A percentile compares a stretch with the other conserved stretches of the same genome.
Conservation (phyloP, 768 basidiomycete genomes). For the Clathrus columnatus region DNA sequence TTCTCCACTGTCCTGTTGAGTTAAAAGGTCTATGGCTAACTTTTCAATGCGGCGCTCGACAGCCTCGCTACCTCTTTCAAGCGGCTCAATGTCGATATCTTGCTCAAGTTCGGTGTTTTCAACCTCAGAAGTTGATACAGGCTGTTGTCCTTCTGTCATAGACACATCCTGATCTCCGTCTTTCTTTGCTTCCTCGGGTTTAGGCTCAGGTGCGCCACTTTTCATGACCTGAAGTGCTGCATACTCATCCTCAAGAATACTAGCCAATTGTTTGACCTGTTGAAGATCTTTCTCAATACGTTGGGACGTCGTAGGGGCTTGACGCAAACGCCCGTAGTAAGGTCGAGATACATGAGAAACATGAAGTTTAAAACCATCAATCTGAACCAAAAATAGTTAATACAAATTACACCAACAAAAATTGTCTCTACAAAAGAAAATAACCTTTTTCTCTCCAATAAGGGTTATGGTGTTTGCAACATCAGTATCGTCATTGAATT, state of each 20-base stretch:
- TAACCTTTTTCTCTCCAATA: constrained; percentile 78
- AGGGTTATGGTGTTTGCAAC: constrained; percentile 65
- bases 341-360: constrained; percentile 74
- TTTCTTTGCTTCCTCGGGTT: constrained; percentile 9
- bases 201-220: constrained; percentile 11
- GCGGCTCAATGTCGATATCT: constrained; percentile 36
- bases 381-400: constrained; percentile 35
- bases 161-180: constrained; percentile 22
- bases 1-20: constrained; percentile 36
- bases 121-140: constrained; percentile 29
- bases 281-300: constrained; percentile 74
- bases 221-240: constrained; percentile 40
- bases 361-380: constrained; percentile 91
- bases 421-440: constrained; percentile 14
- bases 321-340: constrained; percentile 68
- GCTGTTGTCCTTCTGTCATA: constrained; percentile 22
- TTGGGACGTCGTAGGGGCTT: constrained; percentile 73
- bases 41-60: constrained; percentile 78
- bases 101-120: constrained; percentile 26
- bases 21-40: constrained; percentile 59
- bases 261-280: constrained; percentile 64
- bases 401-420: neutral
- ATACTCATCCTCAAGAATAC: constrained; percentile 67
- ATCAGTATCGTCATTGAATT: constrained; percentile 77
- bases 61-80: constrained; percentile 62